Evolutionary conservation across 2,329 filamentous ascomycete genomes (phyloP), one percentile per base, ranked within the genome.

Genomic region (Trichothecium sympodiale): DNA sequence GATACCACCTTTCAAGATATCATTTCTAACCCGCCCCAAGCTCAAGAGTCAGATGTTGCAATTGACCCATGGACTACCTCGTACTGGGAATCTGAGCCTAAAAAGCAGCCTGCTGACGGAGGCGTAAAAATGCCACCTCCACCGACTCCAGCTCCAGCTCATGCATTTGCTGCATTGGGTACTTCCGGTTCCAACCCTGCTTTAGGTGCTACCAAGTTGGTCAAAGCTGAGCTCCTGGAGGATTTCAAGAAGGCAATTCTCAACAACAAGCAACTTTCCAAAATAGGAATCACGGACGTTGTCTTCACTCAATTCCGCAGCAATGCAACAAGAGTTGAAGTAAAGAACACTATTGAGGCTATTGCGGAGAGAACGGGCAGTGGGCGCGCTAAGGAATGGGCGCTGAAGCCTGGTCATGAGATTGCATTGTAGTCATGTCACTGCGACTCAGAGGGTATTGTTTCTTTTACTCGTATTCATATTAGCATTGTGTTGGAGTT

Each of bases 61-160:
- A 6, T 29, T 6, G 16, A 17, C 8, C 34, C 31, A 8, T 16
- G 33, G 33, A 18, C 37, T 25, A 34, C 35, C 16, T n/a, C 18
- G 20, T 25, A 25, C 10, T 25, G 20, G 20, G 20, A 25, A 25
- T 10, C 20, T 6, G 20, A 25, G 6, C 6, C 10, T 10, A 25
- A 25, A 10, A 25, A 25, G 10, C 20, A 25, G 10, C 20, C 20
- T 25, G 10, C 10, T 25, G 20, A 25, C 20, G 20, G 6, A 6
- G 7, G 7, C 33, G 1, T 96, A 96, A 51, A 48, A 34, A 61
- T 57, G 54, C 46, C 50, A 6, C 57, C 55, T 23, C 55, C 55
- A 4, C 49, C 55, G 7, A 10, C 20, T 10, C 20, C 20, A 6
- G 39, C 52, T 1, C 54, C 55, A 1, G 38, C 45, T 13, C 59